Base-by-base conservation (phyloP, 225 moss, liverwort and hornwort genomes). In the Neckera pumila region DNA sequence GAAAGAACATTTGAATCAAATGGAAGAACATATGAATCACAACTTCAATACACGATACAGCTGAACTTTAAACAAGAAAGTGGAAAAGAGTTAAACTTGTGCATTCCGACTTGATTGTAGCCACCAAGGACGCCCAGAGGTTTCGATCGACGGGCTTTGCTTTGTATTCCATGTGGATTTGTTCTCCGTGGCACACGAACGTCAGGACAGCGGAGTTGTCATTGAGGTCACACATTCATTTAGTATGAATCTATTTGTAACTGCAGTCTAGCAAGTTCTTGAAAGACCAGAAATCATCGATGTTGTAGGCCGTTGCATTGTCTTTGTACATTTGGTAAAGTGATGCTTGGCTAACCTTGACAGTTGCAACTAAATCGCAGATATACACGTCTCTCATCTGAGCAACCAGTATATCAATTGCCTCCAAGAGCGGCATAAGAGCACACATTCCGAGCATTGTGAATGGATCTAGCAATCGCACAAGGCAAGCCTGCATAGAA, bases 231-330 rank as follows among this genome's bases (percentile, higher is more conserved):
- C 16, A 4, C 15, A 67, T 12, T n/a, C 21, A 67, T 21, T 67
- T 67, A 0, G n/a, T 21, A 11, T 67, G n/a, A 6, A n/a, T n/a
- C 6, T n/a, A 6, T 1, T 67, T 1, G 1, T 21, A n/a, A 21
- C 1, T n/a, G 1, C 12, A 66, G 1, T 66, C 36, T 0, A 65
- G 5, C 5, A 65, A 18, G 10, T 65, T 65, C 1, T 64, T 33
- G 8, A 36, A 66, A 19, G 19, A n/a, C n/a, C 19, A 67, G 1
- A 67, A 67, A 4, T n/a, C 6, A 1, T n/a, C 11, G 1, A 7
- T 1, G 22, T 12, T 11, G 3, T 11, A 67, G 3, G n/a, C 2
- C 0, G 2, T n/a, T 0, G 11, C n/a, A 21, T 2, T 11, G 2
- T 67, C 67, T 18, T n/a, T 22, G 6, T n/a, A 67, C n/a, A 67